phyloP scores from a whole-genome alignment of 208 protist genomes.

The Perkinsela sp. region DNA sequence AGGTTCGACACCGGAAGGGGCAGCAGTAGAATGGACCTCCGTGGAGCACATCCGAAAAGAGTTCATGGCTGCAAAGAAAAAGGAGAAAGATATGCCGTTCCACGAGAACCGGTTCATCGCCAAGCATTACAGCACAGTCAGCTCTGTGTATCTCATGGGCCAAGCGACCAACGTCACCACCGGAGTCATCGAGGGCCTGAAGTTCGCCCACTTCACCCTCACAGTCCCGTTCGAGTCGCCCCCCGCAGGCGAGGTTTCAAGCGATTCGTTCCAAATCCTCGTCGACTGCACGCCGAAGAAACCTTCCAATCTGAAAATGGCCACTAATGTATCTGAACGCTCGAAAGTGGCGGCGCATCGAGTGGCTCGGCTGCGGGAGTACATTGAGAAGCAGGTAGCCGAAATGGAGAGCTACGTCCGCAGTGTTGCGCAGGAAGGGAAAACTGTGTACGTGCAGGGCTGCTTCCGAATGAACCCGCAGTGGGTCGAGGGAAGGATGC shows the following conservation, averaged over 20 bases:
- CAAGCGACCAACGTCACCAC: not conserved
- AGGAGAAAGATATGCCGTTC: not conserved
- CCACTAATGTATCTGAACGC: not conserved
- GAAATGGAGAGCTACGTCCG: not conserved
- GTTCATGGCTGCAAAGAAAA: not conserved
- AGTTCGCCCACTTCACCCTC: not conserved
- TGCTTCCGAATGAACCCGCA: conserved; percentile 53
- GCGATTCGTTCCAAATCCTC: not conserved
- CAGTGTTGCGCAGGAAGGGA: conserved; percentile 24
- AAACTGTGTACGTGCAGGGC: conserved; percentile 47
- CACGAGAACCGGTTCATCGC: not conserved
- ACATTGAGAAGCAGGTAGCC: not conserved
- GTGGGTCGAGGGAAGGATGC: conserved; percentile 38
- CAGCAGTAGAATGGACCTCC: not conserved
- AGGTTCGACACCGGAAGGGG: not conserved
- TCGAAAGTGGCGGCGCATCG: not conserved
- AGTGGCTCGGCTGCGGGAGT: not conserved
- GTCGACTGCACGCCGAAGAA: not conserved
- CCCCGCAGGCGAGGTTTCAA: not conserved
- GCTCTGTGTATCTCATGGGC: not conserved
- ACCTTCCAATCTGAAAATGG: not conserved
- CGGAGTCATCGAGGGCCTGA: not conserved
- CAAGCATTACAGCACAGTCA: not conserved
- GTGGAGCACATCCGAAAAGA: not conserved
- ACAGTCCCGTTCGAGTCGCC: not conserved